Evolutionary conservation across 768 basidiomycete species (phyloP).

Genomic region (Pisolithus microcarpus): DNA sequence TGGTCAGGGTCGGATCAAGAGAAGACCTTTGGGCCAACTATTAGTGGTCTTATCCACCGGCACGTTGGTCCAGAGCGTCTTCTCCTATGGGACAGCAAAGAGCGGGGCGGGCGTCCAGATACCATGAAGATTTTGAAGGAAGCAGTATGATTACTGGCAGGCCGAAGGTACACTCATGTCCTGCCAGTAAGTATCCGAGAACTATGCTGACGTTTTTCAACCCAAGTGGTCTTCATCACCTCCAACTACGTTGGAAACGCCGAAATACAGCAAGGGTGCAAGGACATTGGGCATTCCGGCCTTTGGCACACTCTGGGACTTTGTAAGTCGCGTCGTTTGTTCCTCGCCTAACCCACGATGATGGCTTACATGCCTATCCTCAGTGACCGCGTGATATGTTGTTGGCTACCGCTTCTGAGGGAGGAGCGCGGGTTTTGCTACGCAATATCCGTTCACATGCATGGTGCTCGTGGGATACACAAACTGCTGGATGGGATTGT

Average conservation of each 20-base stretch:
- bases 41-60: slow-evolving; percentile 62
- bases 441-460: slow-evolving; percentile 1
- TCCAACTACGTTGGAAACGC: slow-evolving; percentile 76
- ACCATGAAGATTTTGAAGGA: slow-evolving; percentile 71
- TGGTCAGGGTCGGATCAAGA: slow-evolving; percentile 69
- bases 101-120: slow-evolving; percentile 67
- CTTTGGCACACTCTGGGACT: slow-evolving; percentile 69
- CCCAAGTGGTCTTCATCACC: slow-evolving; percentile 68
- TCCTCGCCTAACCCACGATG: neutral
- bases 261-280: slow-evolving; percentile 76
- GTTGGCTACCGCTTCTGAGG: no score
- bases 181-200: neutral
- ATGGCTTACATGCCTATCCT: slow-evolving; percentile 1
- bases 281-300: slow-evolving; percentile 59
- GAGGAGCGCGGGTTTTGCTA: no score
- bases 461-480: slow-evolving; percentile 3
- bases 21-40: slow-evolving; percentile 78
- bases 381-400: slow-evolving; percentile 16
- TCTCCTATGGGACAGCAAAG: slow-evolving; percentile 72
- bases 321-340: slow-evolving; percentile 29
- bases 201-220: neutral
- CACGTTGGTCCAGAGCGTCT: slow-evolving; percentile 69
- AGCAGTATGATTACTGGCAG: slow-evolving; percentile 56
- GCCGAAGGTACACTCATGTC: slow-evolving; percentile 47
- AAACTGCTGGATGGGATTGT: neutral